Evolutionary conservation across 2,329 filamentous ascomycete genomes (phyloP).

Genomic region (Diaporthe aspalathi): DNA sequence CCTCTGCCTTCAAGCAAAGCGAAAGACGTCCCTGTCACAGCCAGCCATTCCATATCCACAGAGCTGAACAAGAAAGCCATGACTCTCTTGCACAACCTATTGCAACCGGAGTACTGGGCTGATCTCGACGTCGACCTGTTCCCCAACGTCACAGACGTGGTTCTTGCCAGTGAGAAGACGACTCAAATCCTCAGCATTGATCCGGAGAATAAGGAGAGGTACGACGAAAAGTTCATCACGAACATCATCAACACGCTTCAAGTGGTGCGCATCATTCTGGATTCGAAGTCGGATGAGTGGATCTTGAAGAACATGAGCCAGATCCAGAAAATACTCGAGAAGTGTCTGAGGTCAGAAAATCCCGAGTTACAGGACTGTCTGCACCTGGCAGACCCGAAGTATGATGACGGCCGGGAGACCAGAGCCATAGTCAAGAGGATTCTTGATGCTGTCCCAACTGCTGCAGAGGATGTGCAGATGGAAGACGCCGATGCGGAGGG

Average conservation of each 20-base stretch:
- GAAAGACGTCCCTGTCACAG: constrained; percentile 62
- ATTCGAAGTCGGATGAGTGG: constrained; percentile 91
- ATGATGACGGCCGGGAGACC: constrained; percentile 76
- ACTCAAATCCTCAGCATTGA: constrained; percentile 68
- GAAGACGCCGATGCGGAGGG: constrained; percentile 85
- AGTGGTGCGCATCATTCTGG: constrained; percentile 88
- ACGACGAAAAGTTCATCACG: constrained; percentile 85
- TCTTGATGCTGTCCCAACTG: constrained; percentile 82
- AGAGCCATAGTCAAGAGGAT: constrained; percentile 83
- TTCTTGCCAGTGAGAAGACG: constrained; percentile 85
- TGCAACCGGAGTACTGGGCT: constrained; percentile 90
- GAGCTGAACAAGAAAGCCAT: constrained; percentile 91
- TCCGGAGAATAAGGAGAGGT: constrained; percentile 74
- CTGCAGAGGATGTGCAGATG: constrained; percentile 74
- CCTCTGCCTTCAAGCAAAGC: constrained; percentile 78
- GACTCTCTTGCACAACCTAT: constrained; percentile 81
- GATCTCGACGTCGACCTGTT: constrained; percentile 93
- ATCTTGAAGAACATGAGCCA: constrained; percentile 80
- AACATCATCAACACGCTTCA: constrained; percentile 94
- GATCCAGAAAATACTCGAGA: constrained; percentile 90
- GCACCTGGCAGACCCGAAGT: constrained; percentile 77
- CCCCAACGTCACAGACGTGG: constrained; percentile 87
- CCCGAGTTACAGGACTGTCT: constrained; percentile 94
- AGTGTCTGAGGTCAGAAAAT: constrained; percentile 87
- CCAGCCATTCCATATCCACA: constrained; percentile 66